Evolutionary conservation across 148 eudicot genomes (phyloP), one percentile per base, ranked within the genome.

Genomic region (Pouteria glomerata): DNA sequence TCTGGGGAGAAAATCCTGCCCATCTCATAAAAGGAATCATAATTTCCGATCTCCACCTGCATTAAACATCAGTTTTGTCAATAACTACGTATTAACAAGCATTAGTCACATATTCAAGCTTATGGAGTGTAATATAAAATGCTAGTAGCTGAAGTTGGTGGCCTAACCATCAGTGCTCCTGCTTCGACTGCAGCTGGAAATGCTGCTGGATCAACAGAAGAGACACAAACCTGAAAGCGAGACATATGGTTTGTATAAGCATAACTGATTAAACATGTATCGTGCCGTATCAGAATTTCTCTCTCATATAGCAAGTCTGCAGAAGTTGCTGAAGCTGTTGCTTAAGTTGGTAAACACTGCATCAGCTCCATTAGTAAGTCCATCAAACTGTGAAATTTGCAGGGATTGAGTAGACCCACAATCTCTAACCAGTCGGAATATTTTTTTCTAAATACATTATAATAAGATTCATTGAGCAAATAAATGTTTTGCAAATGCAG

Each of bases 21-120:
- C 79, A 62, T 82, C 75, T 93, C 98, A 56, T 93, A 93, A 63
- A 90, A 93, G 3, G 96, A 93, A 75, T 93, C 96, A 56, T 93
- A 90, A 62, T 93, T 93, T 82, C 96, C 98, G 12, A 93, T 87
- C 82, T 93, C 96, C 21, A 90, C 91, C 96, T 92, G 83, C 81
- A 79, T 47, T 19, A 47, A 61, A 45, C 67, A 74, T 27, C 45
- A 56, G 14, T 6, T 55, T 18, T 62, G 26, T 69, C 27, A n/a
- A 13, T 30, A 8, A 23, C 33, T 44, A 39, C 56, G 1, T 51
- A 50, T 52, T 26, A 37, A 24, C 31, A 31, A 5, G 30, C 16
- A 26, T 26, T 33, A 27, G 31, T 57, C 12, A 44, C 27, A 58
- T 41, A 66, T 58, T 74, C 58, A 42, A 34, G 67, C 47, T 68